These are phyloP conservation scores for Parachlorella kessleri DNA, from an alignment of 139 green algal species.

Conservation along the genomic window DNA sequence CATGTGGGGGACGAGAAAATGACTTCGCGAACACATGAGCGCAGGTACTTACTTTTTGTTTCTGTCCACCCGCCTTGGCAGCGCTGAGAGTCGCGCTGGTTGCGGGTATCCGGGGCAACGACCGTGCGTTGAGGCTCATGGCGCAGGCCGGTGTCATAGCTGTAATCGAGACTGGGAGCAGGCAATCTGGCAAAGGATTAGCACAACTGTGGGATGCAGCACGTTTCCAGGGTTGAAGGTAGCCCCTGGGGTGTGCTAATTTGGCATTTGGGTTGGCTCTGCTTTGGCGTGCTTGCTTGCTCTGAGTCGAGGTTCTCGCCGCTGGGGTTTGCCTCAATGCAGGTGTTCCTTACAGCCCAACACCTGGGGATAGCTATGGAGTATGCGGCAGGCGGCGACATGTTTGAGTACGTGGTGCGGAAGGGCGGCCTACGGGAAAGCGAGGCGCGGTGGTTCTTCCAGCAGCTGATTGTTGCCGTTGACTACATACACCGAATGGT, in stretches of 20 bases:
- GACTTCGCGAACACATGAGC: no score
- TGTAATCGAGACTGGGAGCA: no score
- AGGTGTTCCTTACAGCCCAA: slow-evolving; percentile 85
- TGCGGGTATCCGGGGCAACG: no score
- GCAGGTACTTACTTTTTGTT: no score
- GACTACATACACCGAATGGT: slow-evolving; percentile 94
- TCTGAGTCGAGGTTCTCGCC: not conserved
- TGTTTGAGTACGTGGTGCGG: slow-evolving; percentile 95
- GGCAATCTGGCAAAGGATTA: no score
- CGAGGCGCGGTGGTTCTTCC: slow-evolving; percentile 98
- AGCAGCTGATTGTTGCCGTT: slow-evolving; percentile 96
- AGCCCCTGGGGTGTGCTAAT: no score
- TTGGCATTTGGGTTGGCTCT: not conserved
- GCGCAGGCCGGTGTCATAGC: not conserved
- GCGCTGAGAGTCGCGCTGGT: no score
- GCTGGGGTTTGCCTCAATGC: not conserved
- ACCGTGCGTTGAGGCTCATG: no score
- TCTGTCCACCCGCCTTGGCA: no score
- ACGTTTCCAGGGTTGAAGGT: no score
- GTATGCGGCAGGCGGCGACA: slow-evolving; percentile 90
- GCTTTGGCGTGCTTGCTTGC: not conserved
- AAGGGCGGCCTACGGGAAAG: slow-evolving; percentile 90
- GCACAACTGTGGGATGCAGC: no score
- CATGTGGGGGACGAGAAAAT: no score
- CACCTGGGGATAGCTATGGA: slow-evolving; percentile 97